Base-by-base conservation (phyloP, 495 filamentous ascomycete genomes). In the Rostrohypoxylon terebratum region DNA sequence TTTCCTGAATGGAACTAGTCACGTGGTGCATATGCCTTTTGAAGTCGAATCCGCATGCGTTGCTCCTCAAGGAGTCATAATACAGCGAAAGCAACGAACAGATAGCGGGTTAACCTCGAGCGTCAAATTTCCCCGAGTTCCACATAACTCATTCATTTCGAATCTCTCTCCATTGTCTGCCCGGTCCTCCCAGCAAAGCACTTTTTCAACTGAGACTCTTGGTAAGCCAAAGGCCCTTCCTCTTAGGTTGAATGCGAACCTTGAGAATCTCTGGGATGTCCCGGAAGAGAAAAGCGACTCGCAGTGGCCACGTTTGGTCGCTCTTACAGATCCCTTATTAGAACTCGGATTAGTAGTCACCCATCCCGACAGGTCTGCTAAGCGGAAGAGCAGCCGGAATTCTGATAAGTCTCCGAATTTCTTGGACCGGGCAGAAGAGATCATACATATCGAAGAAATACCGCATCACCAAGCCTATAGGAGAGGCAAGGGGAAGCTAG, bases 1-100 rank as follows among this genome's bases (percentile, higher is more conserved):
- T 83, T 97, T 95, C 77, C 87, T 97, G n/a, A 85, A 90, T 16
- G 94, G 94, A 3, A 88, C 92, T 23, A 97, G 89, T 79, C 93
- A 98, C 86, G 88, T 96, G 63, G 88, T 98, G 63, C 92, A 96
- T 78, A 87, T 99, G 66, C 94, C 96, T 13, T 98, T 99, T 74
- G 94, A 97, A 79, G 91, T 98, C 38, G 93, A 97, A 74, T 89
- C 87, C 54, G 93, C 93, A 9, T 92, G 94, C 80, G 90, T 94
- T 13, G 91, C 93, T 18, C 90, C 93, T 5, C 83, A 87, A 18
- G 96, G 96, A 9, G 82, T 97, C 33, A 84, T 99, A 18, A 88
- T 99, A 63, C 94, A 98, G 75, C 82, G 94, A 42, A 97, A 91
- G 69, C 78, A 79, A 45, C 80, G 78, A 51, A 75, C 77, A 38